Evolutionary conservation across 1,284 basidiomycete genomes (phyloP), one percentile per base, ranked within the genome.

Genomic region (Boletus sp.): DNA sequence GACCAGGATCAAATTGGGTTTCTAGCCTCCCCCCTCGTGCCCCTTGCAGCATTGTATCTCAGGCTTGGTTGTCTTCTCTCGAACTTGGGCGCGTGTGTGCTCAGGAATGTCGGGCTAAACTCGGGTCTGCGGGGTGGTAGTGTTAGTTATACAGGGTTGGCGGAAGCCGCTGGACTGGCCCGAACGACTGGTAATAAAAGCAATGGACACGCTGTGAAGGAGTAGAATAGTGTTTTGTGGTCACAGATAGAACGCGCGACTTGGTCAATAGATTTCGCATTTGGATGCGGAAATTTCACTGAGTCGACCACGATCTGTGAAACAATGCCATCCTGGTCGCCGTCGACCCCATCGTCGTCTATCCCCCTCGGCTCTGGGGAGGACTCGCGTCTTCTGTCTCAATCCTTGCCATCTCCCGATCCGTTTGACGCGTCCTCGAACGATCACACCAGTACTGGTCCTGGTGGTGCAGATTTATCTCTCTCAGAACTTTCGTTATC

Each of bases 401-500:
- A 80, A 52, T 75, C 78, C 0, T 55, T 72, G 20, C 70, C 68
- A 38, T 69, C 70, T 22, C 44, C 63, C 5, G 65, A 66, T 37
- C 42, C 60, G 5, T 61, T 63, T 43, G 63, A 64, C 47, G 58
- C 52, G 50, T 70, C 70, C n/a, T 70, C 67, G 6, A 68, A 60
- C n/a, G 69, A 67, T 12, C 60, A 72, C 50, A 75, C 75, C 2
- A 30, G 29, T 14, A 30, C 29, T n/a, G 73, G 72, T 5, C 71
- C 69, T 16, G 72, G 72, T 14, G 72, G 72, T 36, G 72, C 73
- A 50, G 81, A 84, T 65, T 70, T 84, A 4, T 82, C 81, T 4
- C 62, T 84, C 41, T 82, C 82, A 3, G 82, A 84, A 53, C 71
- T 84, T 12, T 82, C 78, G 8, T 57, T 82, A 27, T 62, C 69